Percentiles rank a stretch among this genome's conserved stretches.
Conservation (phyloP, 495 filamentous ascomycete species). For the Trichodelitschia bisporula region DNA sequence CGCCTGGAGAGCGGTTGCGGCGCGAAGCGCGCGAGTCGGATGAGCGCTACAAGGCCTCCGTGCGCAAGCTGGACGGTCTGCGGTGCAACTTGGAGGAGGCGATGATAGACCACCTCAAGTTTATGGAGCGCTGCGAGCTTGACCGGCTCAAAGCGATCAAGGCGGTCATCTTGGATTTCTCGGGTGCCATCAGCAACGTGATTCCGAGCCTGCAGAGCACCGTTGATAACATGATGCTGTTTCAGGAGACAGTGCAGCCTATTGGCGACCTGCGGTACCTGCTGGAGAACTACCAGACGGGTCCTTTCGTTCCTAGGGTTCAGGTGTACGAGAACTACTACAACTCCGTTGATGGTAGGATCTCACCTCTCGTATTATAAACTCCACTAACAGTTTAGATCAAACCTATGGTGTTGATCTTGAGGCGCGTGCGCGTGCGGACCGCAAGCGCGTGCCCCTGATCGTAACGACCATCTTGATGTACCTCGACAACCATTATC, state of each 20-base stretch:
- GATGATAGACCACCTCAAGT: constrained; percentile 74
- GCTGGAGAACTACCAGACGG: constrained; percentile 93
- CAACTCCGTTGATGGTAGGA: constrained; percentile 63
- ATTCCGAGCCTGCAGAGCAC: constrained; percentile 88
- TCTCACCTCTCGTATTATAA: neutral
- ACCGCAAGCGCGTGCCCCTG: constrained; percentile 83
- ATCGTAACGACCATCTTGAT: constrained; percentile 83
- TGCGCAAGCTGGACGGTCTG: constrained; percentile 67
- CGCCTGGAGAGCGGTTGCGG: constrained; percentile 59
- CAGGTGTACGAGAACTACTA: constrained; percentile 97
- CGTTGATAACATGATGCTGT: constrained; percentile 95
- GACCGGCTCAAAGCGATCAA: constrained; percentile 95
- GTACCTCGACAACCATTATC: constrained; percentile 84
- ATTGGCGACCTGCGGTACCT: constrained; percentile 78
- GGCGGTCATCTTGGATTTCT: constrained; percentile 91
- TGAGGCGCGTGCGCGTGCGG: constrained; percentile 74
- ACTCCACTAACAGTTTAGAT: constrained; percentile 25
- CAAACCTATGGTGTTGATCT: constrained; percentile 96
- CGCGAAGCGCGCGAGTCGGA: constrained; percentile 80
- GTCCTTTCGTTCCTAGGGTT: constrained; percentile 76
- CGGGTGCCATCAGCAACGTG: constrained; percentile 91
- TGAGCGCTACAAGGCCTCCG: constrained; percentile 69
- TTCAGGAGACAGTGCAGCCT: constrained; percentile 94
- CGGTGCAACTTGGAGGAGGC: constrained; percentile 87
- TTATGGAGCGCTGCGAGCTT: constrained; percentile 93